Evolutionary conservation across 208 protist genomes (phyloP).

Genomic region (Spongospora subterranea): DNA sequence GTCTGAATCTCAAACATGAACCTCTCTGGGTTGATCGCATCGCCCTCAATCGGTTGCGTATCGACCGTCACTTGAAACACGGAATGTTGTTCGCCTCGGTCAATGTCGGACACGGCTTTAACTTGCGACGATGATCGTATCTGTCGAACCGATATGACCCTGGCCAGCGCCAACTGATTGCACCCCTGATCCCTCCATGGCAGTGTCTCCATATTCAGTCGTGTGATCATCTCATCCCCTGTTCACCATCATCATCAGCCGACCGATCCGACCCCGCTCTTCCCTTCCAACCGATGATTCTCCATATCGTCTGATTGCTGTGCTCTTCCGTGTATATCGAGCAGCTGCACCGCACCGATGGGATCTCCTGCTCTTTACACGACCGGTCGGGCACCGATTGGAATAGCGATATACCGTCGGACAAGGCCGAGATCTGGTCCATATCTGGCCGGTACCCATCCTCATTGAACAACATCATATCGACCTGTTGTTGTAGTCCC

Average conservation of each 20-base stretch:
- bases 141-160: not conserved
- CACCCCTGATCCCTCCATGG: conserved; percentile 10
- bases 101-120: not conserved
- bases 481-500: not conserved
- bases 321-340: conserved; percentile 32
- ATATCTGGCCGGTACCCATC: not conserved
- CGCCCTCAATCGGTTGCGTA: not conserved
- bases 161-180: not conserved
- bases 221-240: not conserved
- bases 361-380: conserved; percentile 9
- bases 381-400: not conserved
- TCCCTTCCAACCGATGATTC: not conserved
- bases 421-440: not conserved
- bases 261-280: not conserved
- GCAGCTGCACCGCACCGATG: conserved; percentile 26
- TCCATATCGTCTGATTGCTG: not conserved
- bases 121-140: conserved; percentile 5
- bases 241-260: not conserved
- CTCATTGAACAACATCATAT: conserved; percentile 27
- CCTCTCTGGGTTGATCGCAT: not conserved
- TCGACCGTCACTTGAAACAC: not conserved
- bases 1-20: not conserved
- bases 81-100: not conserved
- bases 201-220: not conserved
- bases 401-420: not conserved